Evolutionary conservation across 1,284 basidiomycete species (phyloP).

Genomic region (Ceratobasidium sp.): DNA sequence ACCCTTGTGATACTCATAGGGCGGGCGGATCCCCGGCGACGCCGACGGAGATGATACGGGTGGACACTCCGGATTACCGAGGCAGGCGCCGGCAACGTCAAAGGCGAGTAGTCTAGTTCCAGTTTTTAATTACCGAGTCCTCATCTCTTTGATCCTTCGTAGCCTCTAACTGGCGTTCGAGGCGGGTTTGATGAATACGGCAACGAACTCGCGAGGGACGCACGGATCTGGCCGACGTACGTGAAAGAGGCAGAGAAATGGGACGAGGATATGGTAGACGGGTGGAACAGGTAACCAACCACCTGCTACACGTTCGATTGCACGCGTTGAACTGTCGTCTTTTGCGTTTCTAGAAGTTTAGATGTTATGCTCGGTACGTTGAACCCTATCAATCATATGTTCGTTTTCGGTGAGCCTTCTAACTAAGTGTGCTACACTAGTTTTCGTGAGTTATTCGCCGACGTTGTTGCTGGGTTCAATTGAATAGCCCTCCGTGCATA

Average conservation of each 20-base stretch:
- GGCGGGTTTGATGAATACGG: conserved; percentile 19
- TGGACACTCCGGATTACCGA: not conserved
- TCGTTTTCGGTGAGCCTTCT: not conserved
- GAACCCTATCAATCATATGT: not conserved
- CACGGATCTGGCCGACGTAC: conserved; percentile 26
- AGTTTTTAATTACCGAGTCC: not conserved
- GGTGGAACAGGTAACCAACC: conserved; percentile 18
- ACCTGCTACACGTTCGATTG: not conserved
- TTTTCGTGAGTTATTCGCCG: not conserved
- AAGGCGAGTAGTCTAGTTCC: not conserved
- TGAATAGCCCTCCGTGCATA: not conserved
- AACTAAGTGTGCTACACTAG: not conserved
- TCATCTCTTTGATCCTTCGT: not conserved
- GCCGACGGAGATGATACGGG: not conserved
- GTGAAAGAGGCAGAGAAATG: conserved; percentile 25
- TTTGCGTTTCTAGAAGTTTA: conserved; percentile 13
- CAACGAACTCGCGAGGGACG: conserved; percentile 11
- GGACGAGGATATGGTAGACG: conserved; percentile 28
- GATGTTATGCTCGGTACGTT: conserved; percentile 19
- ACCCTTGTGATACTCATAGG: not conserved
- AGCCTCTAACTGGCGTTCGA: not conserved
- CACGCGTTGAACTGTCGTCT: not conserved
- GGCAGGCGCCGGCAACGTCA: not conserved
- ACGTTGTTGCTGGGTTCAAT: not conserved
- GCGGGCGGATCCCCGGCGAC: conserved; percentile 5